A percentile compares a stretch with the other conserved stretches of the same genome.
Evolutionary conservation across 2,329 filamentous ascomycete genomes (phyloP).

Genomic region (Scytalidium sp.): DNA sequence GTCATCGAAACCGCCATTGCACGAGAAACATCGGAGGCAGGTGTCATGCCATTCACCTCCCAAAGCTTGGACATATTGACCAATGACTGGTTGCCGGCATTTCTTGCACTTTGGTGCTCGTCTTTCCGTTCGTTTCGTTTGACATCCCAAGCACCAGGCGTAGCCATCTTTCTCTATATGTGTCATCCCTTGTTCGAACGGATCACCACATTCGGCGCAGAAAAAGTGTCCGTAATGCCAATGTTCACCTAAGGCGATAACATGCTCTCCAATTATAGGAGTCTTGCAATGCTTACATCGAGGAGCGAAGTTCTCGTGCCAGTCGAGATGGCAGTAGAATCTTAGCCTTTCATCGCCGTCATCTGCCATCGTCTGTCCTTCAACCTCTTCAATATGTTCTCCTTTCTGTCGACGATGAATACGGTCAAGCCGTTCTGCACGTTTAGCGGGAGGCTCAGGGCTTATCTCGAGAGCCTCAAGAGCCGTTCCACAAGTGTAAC

Average conservation of each 20-base stretch:
- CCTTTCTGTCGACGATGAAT: constrained; percentile 62
- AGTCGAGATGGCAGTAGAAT: constrained; percentile 98
- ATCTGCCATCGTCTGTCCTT: constrained; percentile 62
- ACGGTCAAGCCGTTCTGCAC: constrained; percentile 69
- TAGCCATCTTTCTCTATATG: constrained; percentile 95
- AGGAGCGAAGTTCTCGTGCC: constrained; percentile 90
- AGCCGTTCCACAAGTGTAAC: constrained; percentile 79
- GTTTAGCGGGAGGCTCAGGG: constrained; percentile 75
- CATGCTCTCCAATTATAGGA: constrained; percentile 91
- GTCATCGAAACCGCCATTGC: constrained; percentile 58
- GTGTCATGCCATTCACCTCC: constrained; percentile 90
- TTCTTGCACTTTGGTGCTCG: constrained; percentile 84
- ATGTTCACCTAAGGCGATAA: constrained; percentile 89
- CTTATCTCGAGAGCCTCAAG: constrained; percentile 97
- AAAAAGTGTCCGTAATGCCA: constrained; percentile 99
- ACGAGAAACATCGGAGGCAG: constrained; percentile 79
- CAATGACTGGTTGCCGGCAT: constrained; percentile 81
- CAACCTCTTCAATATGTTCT: constrained; percentile 58
- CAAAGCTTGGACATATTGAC: constrained; percentile 84
- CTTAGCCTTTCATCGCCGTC: constrained; percentile 72
- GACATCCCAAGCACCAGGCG: constrained; percentile 92
- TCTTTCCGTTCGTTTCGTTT: constrained; percentile 86
- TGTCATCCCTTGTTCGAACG: constrained; percentile 70
- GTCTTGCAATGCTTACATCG: constrained; percentile 96
- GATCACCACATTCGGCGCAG: constrained; percentile 97